Percentiles rank a stretch among this genome's conserved stretches.
Conservation (phyloP, 192 early-diverging fungal genomes). For the Backusella liffmaniae region DNA sequence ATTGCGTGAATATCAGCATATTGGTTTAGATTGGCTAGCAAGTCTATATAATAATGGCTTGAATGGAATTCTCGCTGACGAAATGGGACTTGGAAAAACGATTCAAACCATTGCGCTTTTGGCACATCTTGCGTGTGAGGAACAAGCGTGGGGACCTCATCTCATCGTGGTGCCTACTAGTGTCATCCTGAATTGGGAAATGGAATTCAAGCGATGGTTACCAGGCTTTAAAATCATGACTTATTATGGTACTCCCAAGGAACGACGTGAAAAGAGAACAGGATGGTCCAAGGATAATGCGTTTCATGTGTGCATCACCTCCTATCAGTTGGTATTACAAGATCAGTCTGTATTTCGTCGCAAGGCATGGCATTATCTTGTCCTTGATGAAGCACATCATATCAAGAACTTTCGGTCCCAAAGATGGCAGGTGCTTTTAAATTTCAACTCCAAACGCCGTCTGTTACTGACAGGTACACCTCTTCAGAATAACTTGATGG, state of each 20-base stretch:
- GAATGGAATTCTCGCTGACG: slow-evolving; percentile 72
- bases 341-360: slow-evolving; percentile 58
- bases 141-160: slow-evolving; percentile 62
- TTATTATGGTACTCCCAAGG: slow-evolving; percentile 70
- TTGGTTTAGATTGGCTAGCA: slow-evolving; percentile 90
- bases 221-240: slow-evolving; percentile 72
- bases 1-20: slow-evolving; percentile 87
- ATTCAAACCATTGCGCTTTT: slow-evolving; percentile 69
- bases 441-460: slow-evolving; percentile 62
- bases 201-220: slow-evolving; percentile 69
- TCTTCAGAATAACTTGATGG: slow-evolving; percentile 84
- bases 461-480: slow-evolving; percentile 87
- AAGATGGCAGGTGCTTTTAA: slow-evolving; percentile 71
- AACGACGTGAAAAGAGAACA: slow-evolving; percentile 59
- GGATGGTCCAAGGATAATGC: slow-evolving; percentile 61
- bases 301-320: slow-evolving; percentile 65
- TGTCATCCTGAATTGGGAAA: slow-evolving; percentile 79
- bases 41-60: slow-evolving; percentile 81
- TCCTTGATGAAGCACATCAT: slow-evolving; percentile 69
- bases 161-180: slow-evolving; percentile 77
- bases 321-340: slow-evolving; percentile 59
- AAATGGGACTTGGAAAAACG: slow-evolving; percentile 69
- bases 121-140: slow-evolving; percentile 63
- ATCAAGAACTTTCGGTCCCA: slow-evolving; percentile 81
- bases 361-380: slow-evolving; percentile 66